These are phyloP conservation scores for Persicaria tinctoria DNA, from an alignment of 148 eudicot species.

Conservation along the genomic window DNA sequence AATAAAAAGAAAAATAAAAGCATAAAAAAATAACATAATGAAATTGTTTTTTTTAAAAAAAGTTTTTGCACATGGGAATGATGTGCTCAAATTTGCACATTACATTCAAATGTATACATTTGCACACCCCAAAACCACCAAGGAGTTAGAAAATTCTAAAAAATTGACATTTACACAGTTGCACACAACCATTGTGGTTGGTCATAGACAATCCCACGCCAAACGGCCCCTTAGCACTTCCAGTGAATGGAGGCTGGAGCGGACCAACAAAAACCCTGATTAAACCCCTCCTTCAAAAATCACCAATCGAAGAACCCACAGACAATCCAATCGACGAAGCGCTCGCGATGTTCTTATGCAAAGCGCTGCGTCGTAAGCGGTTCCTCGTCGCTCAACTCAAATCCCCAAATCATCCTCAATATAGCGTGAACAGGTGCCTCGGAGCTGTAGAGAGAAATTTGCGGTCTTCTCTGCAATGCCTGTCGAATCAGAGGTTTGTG, in stretches of 20 bases:
- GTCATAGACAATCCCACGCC: neutral
- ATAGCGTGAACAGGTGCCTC: neutral
- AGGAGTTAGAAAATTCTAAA: no score
- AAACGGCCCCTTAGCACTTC: neutral
- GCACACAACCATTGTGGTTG: no score
- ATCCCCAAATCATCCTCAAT: neutral
- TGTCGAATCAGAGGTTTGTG: constrained; percentile 3
- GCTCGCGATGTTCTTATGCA: constrained; percentile 7
- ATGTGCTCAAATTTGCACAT: no score
- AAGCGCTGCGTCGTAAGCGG: neutral
- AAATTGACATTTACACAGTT: no score
- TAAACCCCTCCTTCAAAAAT: neutral
- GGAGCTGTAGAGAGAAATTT: neutral
- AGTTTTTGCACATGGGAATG: no score
- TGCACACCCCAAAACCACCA: no score
- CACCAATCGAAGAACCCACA: neutral
- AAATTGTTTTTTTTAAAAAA: no score
- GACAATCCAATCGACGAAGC: neutral
- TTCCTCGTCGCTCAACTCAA: neutral
- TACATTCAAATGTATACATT: no score
- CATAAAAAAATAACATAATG: no score
- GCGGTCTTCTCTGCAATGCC: neutral
- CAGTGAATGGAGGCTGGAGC: no score
- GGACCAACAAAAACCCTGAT: neutral
- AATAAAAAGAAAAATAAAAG: no score